Base-by-base conservation (phyloP, 2,329 filamentous ascomycete genomes). In the Sporothrix sp. region DNA sequence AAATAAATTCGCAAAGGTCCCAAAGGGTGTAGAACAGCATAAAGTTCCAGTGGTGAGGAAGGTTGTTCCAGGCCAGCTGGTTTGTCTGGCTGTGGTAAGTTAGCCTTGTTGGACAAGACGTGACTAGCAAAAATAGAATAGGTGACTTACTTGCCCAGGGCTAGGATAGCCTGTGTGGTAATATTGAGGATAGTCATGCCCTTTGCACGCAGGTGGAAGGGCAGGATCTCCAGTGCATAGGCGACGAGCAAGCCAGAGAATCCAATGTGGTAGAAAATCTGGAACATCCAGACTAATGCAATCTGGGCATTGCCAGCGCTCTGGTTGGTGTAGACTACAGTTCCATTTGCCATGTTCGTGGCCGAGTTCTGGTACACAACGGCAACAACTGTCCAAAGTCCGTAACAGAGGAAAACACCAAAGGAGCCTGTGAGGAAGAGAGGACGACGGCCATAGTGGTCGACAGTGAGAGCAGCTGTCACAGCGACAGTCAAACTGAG, bases 11-110 rank as follows among this genome's bases (percentile, higher is more conserved):
- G 59, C 73, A 63, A 42, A 74, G 68, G 61, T 82, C 75, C 79
- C 79, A 83, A 50, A 79, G 63, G 20, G 77, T 78, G 65, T 83
- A 84, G 66, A 82, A 80, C 40, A 82, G 70, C 71, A 80, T 82
- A 51, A 84, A 76, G 64, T 82, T 74, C 76, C 79, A 83, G 64
- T 82, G 74, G 48, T 71, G 66, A 16, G 75, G 74, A 40, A 83
- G 66, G 50, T 73, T 70, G 47, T 78, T 68, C 74, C 81, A 82
- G 8, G 79, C 80, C 52, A 81, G 67, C 59, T 76, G 76, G 68
- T 84, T 84, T 58, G 76, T 79, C 68, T 79, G 75, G 64, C 74
- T 76, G 54, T 35, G 11, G 33, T 16, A 14, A 3, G 33, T 35
- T 35, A 35, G 33, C 11, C 33, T n/a, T 35, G 3, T 3, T 35